Evolutionary conservation across 2,329 filamentous ascomycete species (phyloP).

Genomic region (Escovopsis weberi): DNA sequence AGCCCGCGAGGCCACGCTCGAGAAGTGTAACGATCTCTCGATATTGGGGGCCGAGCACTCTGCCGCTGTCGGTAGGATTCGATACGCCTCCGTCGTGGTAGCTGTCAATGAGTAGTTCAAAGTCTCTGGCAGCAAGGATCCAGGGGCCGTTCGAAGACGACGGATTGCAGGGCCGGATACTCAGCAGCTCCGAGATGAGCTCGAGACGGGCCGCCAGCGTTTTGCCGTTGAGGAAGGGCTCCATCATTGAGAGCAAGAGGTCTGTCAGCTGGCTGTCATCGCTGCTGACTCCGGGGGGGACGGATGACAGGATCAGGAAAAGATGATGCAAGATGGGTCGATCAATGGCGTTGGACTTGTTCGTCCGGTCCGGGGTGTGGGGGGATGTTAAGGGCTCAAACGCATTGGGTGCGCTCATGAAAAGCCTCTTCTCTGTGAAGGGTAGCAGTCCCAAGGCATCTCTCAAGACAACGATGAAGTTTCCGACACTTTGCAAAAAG

Average conservation of each 20-base stretch:
- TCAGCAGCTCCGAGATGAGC: slow-evolving; percentile 36
- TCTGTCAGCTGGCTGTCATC: slow-evolving; percentile 26
- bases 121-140: slow-evolving; percentile 33
- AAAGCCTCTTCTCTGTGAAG: slow-evolving; percentile 47
- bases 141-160: slow-evolving; percentile 35
- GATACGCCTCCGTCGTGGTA: slow-evolving; percentile 8
- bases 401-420: slow-evolving; percentile 34
- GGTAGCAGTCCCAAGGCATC: slow-evolving; percentile 41
- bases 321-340: slow-evolving; percentile 52
- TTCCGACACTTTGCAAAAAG: slow-evolving; percentile 42
- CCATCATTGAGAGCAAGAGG: slow-evolving; percentile 37
- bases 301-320: slow-evolving; percentile 42
- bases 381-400: slow-evolving; percentile 52
- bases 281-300: slow-evolving; percentile 33
- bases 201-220: slow-evolving; percentile 28
- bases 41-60: slow-evolving; percentile 51
- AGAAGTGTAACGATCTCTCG: slow-evolving; percentile 55
- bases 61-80: slow-evolving; percentile 16
- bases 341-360: slow-evolving; percentile 34
- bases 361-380: slow-evolving; percentile 39
- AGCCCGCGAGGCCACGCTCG: slow-evolving; percentile 40
- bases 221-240: slow-evolving; percentile 43
- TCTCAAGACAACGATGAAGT: slow-evolving; percentile 34
- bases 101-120: slow-evolving; percentile 27
- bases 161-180: slow-evolving; percentile 30